Evolutionary conservation across 805 yeast species (phyloP).

Genomic region (Saturnispora sekii): DNA sequence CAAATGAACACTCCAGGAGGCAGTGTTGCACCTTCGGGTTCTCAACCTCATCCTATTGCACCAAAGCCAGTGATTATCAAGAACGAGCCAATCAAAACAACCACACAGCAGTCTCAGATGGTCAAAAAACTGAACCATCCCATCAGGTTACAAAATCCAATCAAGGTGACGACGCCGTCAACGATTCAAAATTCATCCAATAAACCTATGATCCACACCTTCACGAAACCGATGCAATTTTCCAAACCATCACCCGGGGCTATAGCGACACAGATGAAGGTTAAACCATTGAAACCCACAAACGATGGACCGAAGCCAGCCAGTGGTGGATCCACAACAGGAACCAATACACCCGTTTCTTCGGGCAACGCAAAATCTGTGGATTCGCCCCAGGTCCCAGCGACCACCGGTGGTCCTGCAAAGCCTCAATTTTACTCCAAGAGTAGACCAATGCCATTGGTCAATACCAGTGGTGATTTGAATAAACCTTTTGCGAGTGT

Average conservation of each 20-base stretch:
- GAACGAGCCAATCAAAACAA: not conserved
- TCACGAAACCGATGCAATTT: slow-evolving; percentile 11
- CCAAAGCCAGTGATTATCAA: not conserved
- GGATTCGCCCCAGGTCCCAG: too few species aligned
- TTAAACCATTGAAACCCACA: slow-evolving; percentile 8
- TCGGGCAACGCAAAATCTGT: too few species aligned
- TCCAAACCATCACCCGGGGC: slow-evolving; percentile 3
- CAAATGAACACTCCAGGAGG: slow-evolving; percentile 10
- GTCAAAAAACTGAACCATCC: slow-evolving; percentile 9
- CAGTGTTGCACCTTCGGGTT: not conserved
- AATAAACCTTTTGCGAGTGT: not conserved
- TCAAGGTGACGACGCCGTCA: slow-evolving; percentile 2
- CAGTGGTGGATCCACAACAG: slow-evolving; percentile 1
- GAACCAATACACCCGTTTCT: not conserved
- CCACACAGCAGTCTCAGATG: slow-evolving; percentile 2
- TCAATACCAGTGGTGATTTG: not conserved
- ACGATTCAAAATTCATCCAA: slow-evolving; percentile 10
- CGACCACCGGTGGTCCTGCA: not conserved
- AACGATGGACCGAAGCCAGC: slow-evolving; percentile 1
- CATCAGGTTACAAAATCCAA: slow-evolving; percentile 4
- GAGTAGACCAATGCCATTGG: slow-evolving; percentile 2
- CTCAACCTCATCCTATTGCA: slow-evolving; percentile 6
- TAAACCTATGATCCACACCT: slow-evolving; percentile 13
- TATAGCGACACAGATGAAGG: slow-evolving; percentile 2
- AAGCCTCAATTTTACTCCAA: slow-evolving; percentile 8